phyloP scores from a whole-genome alignment of 2,329 filamentous ascomycete genomes.

The Trichoderma oligosporum region DNA sequence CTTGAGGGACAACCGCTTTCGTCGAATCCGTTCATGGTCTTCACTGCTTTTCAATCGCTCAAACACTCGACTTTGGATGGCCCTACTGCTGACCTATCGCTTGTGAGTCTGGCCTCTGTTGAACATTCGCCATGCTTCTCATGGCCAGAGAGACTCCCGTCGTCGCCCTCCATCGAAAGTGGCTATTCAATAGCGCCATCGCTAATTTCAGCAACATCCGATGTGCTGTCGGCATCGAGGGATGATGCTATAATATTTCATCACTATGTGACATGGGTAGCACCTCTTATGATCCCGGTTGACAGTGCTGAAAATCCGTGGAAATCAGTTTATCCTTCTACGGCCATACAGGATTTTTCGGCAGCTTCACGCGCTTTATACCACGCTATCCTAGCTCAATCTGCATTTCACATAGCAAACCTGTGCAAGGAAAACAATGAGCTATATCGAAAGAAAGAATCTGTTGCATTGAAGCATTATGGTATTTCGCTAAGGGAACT shows the following conservation, averaged over 20 bases:
- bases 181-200: background rate
- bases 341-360: background rate
- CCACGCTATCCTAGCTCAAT: conserved; percentile 7
- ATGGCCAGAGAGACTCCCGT: background rate
- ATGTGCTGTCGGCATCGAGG: background rate
- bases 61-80: background rate
- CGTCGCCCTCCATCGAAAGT: background rate
- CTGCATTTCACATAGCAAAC: conserved; percentile 3
- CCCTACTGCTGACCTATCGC: background rate
- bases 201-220: background rate
- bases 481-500: background rate
- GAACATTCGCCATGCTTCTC: background rate
- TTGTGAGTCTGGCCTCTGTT: background rate
- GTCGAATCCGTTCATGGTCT: background rate
- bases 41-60: background rate
- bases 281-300: conserved; percentile 11
- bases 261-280: conserved; percentile 14
- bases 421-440: background rate
- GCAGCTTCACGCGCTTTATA: conserved; percentile 5
- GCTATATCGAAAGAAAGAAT: background rate
- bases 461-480: background rate
- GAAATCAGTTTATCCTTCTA: conserved; percentile 9
- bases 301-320: conserved; percentile 1
- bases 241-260: conserved; percentile 8
- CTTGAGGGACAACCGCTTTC: background rate